A percentile compares a stretch with the other conserved stretches of the same genome.
phyloP scores from a whole-genome alignment of 495 filamentous ascomycete species.

The Recurvomyces mirabilis region DNA sequence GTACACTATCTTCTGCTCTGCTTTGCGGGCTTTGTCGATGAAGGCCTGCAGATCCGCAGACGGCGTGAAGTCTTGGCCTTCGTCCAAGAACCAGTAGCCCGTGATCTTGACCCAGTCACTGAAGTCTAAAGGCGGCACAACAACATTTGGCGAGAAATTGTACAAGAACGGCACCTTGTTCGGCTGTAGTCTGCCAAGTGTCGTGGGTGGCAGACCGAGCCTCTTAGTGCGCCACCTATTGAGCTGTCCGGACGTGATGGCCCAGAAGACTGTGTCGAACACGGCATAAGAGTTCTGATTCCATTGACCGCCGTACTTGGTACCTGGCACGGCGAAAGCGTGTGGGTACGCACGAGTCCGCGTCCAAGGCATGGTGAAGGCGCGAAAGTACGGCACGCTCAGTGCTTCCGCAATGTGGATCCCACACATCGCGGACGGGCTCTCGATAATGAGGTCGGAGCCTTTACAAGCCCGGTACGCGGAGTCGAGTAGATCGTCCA shows the following conservation, averaged over 20 bases:
- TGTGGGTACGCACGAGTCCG: slow-evolving; percentile 92
- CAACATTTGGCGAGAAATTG: slow-evolving; percentile 89
- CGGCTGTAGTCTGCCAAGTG: slow-evolving; percentile 78
- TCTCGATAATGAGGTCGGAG: slow-evolving; percentile 85
- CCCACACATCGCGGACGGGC: slow-evolving; percentile 92
- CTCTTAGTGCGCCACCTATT: slow-evolving; percentile 84
- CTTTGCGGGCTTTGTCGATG: slow-evolving; percentile 63
- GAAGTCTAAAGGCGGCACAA: slow-evolving; percentile 86
- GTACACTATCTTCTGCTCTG: slow-evolving; percentile 88
- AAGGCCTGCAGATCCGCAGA: slow-evolving; percentile 65
- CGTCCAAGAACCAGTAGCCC: slow-evolving; percentile 94
- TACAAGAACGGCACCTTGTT: slow-evolving; percentile 97
- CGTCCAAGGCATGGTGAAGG: slow-evolving; percentile 98
- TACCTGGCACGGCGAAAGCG: slow-evolving; percentile 88
- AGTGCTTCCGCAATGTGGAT: slow-evolving; percentile 98
- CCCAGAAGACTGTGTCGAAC: slow-evolving; percentile 97
- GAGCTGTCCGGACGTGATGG: slow-evolving; percentile 78
- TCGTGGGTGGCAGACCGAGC: slow-evolving; percentile 68
- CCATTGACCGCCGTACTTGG: slow-evolving; percentile 88
- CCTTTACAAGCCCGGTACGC: slow-evolving; percentile 78
- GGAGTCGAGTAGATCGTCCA: slow-evolving; percentile 76
- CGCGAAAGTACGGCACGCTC: slow-evolving; percentile 88
- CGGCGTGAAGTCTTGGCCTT: slow-evolving; percentile 64
- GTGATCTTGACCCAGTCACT: slow-evolving; percentile 96
- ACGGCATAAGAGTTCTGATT: slow-evolving; percentile 94